Evolutionary conservation across 257 asterid genomes (phyloP).

Genomic region (Ophiorrhiza pumila): DNA sequence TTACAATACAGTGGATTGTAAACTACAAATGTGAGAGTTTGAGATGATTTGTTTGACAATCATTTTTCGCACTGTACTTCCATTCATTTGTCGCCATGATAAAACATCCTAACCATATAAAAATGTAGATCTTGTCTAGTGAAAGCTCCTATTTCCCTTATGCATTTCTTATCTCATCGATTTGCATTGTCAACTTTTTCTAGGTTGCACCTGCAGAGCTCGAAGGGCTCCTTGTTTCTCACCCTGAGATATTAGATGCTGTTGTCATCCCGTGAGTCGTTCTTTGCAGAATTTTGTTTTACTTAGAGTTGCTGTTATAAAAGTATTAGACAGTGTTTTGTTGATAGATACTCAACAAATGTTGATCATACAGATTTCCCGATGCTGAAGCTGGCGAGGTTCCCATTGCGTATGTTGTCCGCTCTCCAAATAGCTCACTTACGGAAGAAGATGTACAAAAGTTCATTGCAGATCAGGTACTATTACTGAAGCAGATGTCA

Average conservation of each 20-base stretch:
- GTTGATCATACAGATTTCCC: slow-evolving; percentile 53
- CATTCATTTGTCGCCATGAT: background rate
- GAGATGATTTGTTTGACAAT: background rate
- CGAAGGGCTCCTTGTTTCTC: slow-evolving; percentile 90
- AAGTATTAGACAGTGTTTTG: background rate
- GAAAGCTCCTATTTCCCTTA: background rate
- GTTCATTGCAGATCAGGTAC: slow-evolving; percentile 86
- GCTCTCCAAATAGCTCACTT: slow-evolving; percentile 75
- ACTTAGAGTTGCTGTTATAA: background rate
- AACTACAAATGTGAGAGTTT: background rate
- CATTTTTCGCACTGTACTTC: background rate
- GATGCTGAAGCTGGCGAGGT: slow-evolving; percentile 99
- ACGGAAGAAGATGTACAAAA: slow-evolving; percentile 79
- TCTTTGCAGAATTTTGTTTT: background rate
- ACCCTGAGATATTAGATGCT: slow-evolving; percentile 87
- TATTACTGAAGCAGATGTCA: background rate
- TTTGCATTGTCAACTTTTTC: slow-evolving; percentile 4
- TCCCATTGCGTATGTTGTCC: slow-evolving; percentile 81
- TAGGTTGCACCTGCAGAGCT: slow-evolving; percentile 99
- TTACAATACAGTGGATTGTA: background rate
- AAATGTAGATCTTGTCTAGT: background rate
- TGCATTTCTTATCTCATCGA: background rate
- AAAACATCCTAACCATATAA: too few species aligned
- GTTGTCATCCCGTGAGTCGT: slow-evolving; percentile 86
- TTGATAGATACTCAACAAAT: background rate